phyloP scores from a whole-genome alignment of 257 asterid species.

The Solanum commersonii region DNA sequence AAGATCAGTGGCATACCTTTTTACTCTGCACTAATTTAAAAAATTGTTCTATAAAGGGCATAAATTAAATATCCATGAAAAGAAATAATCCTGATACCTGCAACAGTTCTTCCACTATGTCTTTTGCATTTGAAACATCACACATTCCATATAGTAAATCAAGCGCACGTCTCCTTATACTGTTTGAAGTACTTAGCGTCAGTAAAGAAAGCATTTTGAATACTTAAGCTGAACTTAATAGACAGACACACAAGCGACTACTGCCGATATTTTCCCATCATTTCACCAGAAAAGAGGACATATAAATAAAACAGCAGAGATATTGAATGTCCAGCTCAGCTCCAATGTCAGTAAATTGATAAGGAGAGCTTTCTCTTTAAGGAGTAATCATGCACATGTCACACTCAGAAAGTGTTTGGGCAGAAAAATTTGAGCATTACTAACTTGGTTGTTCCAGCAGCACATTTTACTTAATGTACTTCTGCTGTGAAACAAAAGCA shows the following conservation, averaged over 20 bases:
- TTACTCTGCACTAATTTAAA: background rate
- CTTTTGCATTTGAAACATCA: slow-evolving; percentile 95
- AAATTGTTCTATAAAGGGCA: background rate
- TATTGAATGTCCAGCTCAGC: background rate
- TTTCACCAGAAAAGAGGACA: background rate
- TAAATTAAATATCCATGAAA: background rate
- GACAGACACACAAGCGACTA: background rate
- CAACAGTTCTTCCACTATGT: slow-evolving; percentile 87
- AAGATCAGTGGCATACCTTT: slow-evolving; percentile 7
- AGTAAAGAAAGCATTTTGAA: slow-evolving; percentile 4
- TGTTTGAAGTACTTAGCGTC: slow-evolving; percentile 20
- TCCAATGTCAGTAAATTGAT: background rate
- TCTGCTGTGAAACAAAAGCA: background rate
- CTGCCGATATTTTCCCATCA: background rate
- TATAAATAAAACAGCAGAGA: background rate
- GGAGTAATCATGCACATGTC: background rate
- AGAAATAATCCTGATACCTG: slow-evolving; percentile 45
- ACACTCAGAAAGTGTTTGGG: background rate
- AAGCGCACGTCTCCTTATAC: slow-evolving; percentile 93
- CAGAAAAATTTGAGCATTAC: background rate
- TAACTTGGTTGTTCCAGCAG: background rate
- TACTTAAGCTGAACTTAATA: background rate
- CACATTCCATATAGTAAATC: slow-evolving; percentile 98
- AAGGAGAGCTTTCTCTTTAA: background rate
- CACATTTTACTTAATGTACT: background rate